Conservation (phyloP, 2,329 filamentous ascomycete genomes). For the Alternaria sp. region DNA sequence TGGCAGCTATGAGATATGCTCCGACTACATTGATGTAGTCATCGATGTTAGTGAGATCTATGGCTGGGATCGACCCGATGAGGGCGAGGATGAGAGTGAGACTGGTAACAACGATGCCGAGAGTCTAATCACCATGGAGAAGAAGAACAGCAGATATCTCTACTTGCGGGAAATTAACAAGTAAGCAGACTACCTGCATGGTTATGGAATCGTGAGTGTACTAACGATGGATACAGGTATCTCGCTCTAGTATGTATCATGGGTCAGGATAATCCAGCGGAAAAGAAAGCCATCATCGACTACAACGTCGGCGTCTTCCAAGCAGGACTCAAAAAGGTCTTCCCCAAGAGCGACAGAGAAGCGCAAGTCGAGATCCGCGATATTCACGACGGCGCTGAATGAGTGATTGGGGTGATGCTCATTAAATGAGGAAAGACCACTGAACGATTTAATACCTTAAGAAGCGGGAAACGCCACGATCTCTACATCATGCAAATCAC, state of each 20-base stretch:
- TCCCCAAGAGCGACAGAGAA: constrained; percentile 56
- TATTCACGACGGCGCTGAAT: constrained; percentile 20
- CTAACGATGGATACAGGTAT: constrained; percentile 59
- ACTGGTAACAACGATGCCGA: constrained; percentile 62
- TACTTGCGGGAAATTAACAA: constrained; percentile 71
- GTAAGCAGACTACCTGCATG: constrained; percentile 50
- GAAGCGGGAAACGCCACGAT: neutral
- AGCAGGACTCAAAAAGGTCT: constrained; percentile 78
- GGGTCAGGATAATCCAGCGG: constrained; percentile 79
- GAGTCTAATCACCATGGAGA: constrained; percentile 67
- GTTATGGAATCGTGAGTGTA: neutral
- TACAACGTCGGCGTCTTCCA: constrained; percentile 87
- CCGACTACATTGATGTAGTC: constrained; percentile 97
- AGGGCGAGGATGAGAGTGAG: constrained; percentile 46
- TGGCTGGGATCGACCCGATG: constrained; percentile 66
- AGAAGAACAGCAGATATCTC: constrained; percentile 64
- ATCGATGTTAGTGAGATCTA: constrained; percentile 97
- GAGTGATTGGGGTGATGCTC: neutral
- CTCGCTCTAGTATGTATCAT: constrained; percentile 84
- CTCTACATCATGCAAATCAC: neutral
- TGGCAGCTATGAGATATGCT: constrained; percentile 96
- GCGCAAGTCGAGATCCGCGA: constrained; percentile 31
- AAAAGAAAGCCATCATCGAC: constrained; percentile 83
- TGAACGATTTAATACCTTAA: neutral
- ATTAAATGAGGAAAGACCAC: neutral